Percentiles rank a stretch among this genome's conserved stretches.
Conservation (phyloP, 768 basidiomycete species). For the Lentinula detonsa region DNA sequence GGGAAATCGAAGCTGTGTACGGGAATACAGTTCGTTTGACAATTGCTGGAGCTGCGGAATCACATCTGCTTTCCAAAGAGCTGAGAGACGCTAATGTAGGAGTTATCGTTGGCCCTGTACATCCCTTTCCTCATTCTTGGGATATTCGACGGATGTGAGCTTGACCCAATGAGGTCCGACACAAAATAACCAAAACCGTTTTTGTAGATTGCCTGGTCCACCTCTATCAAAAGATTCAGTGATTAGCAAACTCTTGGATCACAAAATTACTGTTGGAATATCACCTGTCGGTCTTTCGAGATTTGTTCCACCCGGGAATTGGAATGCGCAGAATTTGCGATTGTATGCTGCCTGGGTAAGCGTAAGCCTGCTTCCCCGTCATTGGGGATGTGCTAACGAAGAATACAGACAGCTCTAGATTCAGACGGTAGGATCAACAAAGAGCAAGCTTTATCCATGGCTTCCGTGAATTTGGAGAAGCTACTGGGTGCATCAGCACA, state of each 20-base stretch:
- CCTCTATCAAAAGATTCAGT: slow-evolving; percentile 56
- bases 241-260: slow-evolving; percentile 44
- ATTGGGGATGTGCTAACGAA: neutral
- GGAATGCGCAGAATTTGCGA: slow-evolving; percentile 60
- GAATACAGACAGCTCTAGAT: slow-evolving; percentile 23
- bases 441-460: slow-evolving; percentile 32
- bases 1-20: slow-evolving; percentile 33
- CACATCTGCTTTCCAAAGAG: slow-evolving; percentile 56
- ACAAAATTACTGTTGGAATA: slow-evolving; percentile 60
- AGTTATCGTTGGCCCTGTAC: slow-evolving; percentile 59
- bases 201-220: slow-evolving; percentile 55
- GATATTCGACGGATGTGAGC: slow-evolving; percentile 22
- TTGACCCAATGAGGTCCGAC: neutral
- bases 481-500: slow-evolving; percentile 28
- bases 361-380: neutral
- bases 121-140: slow-evolving; percentile 65
- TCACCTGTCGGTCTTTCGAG: slow-evolving; percentile 37
- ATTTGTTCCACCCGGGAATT: slow-evolving; percentile 24
- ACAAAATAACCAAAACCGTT: neutral
- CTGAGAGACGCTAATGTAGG: slow-evolving; percentile 58
- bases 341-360: slow-evolving; percentile 60
- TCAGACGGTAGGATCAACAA: slow-evolving; percentile 33
- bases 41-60: slow-evolving; percentile 56
- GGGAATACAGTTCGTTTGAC: slow-evolving; percentile 29
- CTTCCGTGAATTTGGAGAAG: slow-evolving; percentile 34